Base-by-base conservation (phyloP, 495 filamentous ascomycete species). In the Penicillium verhagenii region DNA sequence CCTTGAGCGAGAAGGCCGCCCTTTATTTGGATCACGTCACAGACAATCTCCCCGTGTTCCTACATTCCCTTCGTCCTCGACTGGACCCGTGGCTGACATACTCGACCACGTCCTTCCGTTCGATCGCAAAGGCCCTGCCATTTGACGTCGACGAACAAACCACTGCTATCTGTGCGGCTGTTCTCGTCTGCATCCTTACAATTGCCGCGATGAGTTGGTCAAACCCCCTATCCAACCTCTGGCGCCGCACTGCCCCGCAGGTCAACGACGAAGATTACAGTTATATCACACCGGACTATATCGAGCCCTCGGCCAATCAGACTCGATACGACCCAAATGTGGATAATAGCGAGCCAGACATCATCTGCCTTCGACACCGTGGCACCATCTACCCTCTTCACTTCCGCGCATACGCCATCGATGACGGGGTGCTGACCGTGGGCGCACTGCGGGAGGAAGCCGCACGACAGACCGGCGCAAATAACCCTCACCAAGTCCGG, bases 371-470 rank as follows among this genome's bases (percentile, higher is more conserved):
- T 53, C 86, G 83, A 65, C 80, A 91, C 71, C 85, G 84, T 57
- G 79, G 82, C 47, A 72, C 82, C 47, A 86, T 80, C n/a, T 90
- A 91, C 64, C 84, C 85, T 0, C 76, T 91, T 14, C 85, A 88
- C 57, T 96, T 96, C 69, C 87, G 86, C 1, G 82, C 90, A 5
- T 92, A 86, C 64, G 85, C 86, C 28, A 96, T 96, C 68, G 83
- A 83, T 48, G 88, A 92, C 61, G 89, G 90, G 1, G 79, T 80
- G 47, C 74, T 96, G 47, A 82, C 76, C 16, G 83, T 95, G 33
- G 73, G 81, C 44, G 84, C 87, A 49, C 73, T 96, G 29, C 77
- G 86, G 23, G 74, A 82, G 28, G 80, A 81, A 6, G 88, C 86
- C 9, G 86, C 83, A 19, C 72, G 83, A 50, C 77, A 86, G 51